These are phyloP conservation scores for Erodium texanum DNA, from an alignment of 441 rosid genomes.

Conservation along the genomic window DNA sequence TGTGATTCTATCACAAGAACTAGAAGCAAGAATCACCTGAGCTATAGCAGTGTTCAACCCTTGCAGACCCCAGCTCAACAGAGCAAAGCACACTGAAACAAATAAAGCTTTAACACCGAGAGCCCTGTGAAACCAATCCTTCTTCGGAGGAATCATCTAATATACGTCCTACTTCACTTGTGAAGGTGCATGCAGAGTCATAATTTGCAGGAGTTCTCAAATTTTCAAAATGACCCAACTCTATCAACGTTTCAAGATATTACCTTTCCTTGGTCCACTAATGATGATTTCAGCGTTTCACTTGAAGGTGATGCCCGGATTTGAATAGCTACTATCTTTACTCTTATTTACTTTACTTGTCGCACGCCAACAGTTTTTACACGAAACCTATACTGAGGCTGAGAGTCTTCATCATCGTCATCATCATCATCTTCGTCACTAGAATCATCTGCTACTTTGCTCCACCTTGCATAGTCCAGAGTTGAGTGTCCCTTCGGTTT, in stretches of 20 bases:
- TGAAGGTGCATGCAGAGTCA: neutral
- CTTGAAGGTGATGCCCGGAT: no score
- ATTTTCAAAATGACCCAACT: neutral
- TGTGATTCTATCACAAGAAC: conserved; percentile 1
- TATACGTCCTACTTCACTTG: no score
- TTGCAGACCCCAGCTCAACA: neutral
- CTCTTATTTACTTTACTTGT: conserved; percentile 50
- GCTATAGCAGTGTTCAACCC: neutral
- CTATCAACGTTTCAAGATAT: neutral
- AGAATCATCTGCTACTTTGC: conserved; percentile 62
- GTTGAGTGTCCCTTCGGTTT: conserved; percentile 96
- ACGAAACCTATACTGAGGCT: conserved; percentile 71
- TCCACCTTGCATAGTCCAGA: conserved; percentile 80
- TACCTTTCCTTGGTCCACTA: no score
- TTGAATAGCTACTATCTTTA: no score
- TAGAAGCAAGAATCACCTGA: neutral
- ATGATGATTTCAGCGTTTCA: neutral
- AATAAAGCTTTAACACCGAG: neutral
- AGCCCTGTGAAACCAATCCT: neutral
- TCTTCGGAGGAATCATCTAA: neutral
- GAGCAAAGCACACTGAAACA: neutral
- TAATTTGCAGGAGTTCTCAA: neutral
- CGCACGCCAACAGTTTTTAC: conserved; percentile 68
- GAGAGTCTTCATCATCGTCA: conserved; percentile 43
- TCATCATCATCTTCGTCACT: conserved; percentile 52